These are phyloP conservation scores for Podospora didyma DNA, from an alignment of 495 filamentous ascomycete genomes.

Conservation along the genomic window DNA sequence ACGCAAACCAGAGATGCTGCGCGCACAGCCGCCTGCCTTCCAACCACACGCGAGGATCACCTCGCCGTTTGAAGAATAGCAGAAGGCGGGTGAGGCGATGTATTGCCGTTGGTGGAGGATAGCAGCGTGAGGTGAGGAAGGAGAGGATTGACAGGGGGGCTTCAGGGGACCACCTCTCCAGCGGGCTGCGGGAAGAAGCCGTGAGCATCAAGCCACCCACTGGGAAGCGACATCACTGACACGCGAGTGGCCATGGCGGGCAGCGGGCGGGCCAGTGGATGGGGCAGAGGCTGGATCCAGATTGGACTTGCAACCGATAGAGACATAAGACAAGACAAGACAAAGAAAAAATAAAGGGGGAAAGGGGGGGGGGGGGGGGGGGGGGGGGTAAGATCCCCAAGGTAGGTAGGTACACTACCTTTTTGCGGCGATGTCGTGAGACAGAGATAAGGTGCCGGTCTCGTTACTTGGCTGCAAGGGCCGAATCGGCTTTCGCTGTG, in stretches of 20 bases:
- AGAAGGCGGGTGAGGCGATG: not conserved
- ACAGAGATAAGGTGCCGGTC: slow-evolving; percentile 24
- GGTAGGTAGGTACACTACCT: not conserved
- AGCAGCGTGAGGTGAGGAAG: too few relatives aligned
- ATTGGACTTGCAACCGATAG: too few relatives aligned
- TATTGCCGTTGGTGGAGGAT: not conserved
- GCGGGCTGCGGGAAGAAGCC: not conserved
- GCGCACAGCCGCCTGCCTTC: not conserved
- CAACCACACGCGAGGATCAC: not conserved
- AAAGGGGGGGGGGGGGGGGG: too few relatives aligned
- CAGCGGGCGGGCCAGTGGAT: not conserved
- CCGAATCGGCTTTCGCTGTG: slow-evolving; percentile 21
- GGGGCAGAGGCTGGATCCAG: too few relatives aligned
- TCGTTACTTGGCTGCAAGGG: slow-evolving; percentile 21
- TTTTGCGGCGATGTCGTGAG: slow-evolving; percentile 12
- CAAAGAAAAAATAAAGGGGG: too few relatives aligned
- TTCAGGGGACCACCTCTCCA: too few relatives aligned
- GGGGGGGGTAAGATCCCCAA: not conserved
- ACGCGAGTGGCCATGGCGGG: not conserved
- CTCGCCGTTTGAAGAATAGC: not conserved
- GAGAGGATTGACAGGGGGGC: too few relatives aligned
- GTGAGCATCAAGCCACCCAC: not conserved
- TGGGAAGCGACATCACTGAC: not conserved
- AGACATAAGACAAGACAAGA: too few relatives aligned
- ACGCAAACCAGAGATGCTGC: not conserved